Conservation (phyloP, 495 filamentous ascomycete species). For the Apiosordaria backusii region DNA sequence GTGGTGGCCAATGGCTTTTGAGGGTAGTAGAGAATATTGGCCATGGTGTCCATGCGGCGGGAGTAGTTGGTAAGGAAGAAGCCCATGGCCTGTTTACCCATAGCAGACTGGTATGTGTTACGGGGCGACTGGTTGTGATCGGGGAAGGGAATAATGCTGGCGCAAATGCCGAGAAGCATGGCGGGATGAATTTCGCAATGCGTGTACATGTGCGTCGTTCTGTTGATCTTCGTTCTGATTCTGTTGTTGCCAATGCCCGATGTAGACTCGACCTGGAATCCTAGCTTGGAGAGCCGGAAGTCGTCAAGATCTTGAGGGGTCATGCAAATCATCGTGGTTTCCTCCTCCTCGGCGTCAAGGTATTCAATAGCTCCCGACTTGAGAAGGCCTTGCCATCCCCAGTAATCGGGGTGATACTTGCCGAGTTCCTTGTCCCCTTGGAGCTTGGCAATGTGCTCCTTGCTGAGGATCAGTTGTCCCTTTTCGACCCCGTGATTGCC, state of each 20-base stretch:
- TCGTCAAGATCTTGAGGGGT: slow-evolving; percentile 86
- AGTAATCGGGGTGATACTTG: slow-evolving; percentile 58
- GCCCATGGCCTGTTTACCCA: slow-evolving; percentile 99
- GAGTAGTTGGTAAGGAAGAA: slow-evolving; percentile 95
- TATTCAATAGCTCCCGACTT: slow-evolving; percentile 83
- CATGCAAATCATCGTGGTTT: slow-evolving; percentile 99
- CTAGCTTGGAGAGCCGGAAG: slow-evolving; percentile 51
- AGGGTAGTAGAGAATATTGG: slow-evolving; percentile 97
- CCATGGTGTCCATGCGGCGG: slow-evolving; percentile 98
- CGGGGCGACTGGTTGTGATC: slow-evolving; percentile 98
- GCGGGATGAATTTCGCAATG: slow-evolving; percentile 99
- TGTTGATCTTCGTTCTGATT: slow-evolving; percentile 78
- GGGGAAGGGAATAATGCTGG: slow-evolving; percentile 98
- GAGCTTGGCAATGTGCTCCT: slow-evolving; percentile 71
- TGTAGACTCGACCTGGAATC: slow-evolving; percentile 50
- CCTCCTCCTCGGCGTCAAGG: slow-evolving; percentile 96
- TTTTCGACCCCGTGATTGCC: slow-evolving; percentile 62
- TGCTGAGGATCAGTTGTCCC: slow-evolving; percentile 77
- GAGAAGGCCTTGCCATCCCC: slow-evolving; percentile 84
- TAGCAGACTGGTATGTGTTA: slow-evolving; percentile 99
- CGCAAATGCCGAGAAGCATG: slow-evolving; percentile 97
- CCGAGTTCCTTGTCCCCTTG: slow-evolving; percentile 53
- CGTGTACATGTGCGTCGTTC: slow-evolving; percentile 82
- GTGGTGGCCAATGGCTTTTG: slow-evolving; percentile 97
- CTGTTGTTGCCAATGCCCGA: slow-evolving; percentile 59